Evolutionary conservation across 306 rosid species (phyloP).

Genomic region (Macrotyloma uniflorum): DNA sequence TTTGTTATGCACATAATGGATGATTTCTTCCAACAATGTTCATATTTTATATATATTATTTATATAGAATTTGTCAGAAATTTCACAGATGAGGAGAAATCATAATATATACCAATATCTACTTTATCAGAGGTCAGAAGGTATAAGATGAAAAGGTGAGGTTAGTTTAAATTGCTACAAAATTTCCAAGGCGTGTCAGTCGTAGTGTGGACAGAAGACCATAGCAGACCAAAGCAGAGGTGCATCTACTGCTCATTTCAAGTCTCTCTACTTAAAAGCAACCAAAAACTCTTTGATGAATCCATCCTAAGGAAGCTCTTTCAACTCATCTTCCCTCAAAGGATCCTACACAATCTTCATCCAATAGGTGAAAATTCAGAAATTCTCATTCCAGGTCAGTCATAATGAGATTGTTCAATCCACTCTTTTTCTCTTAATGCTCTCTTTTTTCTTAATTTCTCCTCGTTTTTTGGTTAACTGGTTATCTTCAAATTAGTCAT

Average conservation of each 20-base stretch:
- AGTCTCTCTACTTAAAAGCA: neutral
- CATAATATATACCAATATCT: no score
- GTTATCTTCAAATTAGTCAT: neutral
- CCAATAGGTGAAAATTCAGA: neutral
- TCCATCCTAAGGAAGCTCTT: neutral
- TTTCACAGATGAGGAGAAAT: no score
- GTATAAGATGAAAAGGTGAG: neutral
- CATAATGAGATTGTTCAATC: neutral
- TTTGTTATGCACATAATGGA: neutral
- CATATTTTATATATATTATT: no score
- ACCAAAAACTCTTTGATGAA: neutral
- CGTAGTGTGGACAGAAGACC: neutral
- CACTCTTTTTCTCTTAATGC: neutral
- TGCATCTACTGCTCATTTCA: neutral
- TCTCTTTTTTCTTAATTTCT: neutral
- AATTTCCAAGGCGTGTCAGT: neutral
- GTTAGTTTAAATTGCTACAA: neutral
- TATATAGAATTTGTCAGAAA: no score
- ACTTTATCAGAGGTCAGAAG: no score
- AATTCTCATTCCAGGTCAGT: neutral
- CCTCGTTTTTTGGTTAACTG: neutral
- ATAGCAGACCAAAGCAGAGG: neutral
- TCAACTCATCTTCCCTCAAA: neutral
- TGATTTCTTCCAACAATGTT: neutral
- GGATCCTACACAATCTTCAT: neutral